Percentiles rank a stretch among this genome's conserved stretches.
phyloP scores from a whole-genome alignment of 805 yeast species.

The Pichia ethanolica region DNA sequence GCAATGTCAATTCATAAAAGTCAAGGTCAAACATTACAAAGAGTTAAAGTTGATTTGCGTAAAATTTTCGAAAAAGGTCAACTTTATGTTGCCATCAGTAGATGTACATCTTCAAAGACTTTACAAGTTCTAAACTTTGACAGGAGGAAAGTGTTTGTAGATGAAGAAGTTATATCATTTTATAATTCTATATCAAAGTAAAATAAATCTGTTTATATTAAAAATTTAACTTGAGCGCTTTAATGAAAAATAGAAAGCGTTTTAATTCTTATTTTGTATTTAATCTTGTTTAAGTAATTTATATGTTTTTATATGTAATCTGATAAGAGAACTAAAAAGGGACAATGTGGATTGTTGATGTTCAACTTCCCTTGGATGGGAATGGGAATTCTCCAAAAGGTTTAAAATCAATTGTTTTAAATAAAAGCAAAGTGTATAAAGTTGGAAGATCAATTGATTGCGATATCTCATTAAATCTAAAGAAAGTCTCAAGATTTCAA shows the following conservation, averaged over 20 bases:
- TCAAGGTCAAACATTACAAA: slow-evolving; percentile 73
- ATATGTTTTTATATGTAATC: too few relatives aligned
- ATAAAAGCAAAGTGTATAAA: neutral
- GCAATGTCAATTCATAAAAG: slow-evolving; percentile 80
- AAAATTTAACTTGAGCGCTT: too few relatives aligned
- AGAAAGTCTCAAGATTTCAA: slow-evolving; percentile 6
- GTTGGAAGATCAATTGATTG: neutral
- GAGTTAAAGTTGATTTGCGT: slow-evolving; percentile 61
- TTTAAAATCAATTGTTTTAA: neutral
- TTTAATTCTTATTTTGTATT: too few relatives aligned
- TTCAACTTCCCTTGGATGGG: neutral
- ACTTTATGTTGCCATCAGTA: slow-evolving; percentile 72
- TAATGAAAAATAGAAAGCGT: too few relatives aligned
- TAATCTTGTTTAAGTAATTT: too few relatives aligned
- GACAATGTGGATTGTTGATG: slow-evolving; percentile 7
- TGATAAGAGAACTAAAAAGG: too few relatives aligned
- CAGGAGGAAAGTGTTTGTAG: slow-evolving; percentile 48
- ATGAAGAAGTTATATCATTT: slow-evolving; percentile 53
- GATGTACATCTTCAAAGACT: slow-evolving; percentile 63
- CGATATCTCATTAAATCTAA: neutral
- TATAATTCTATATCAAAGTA: slow-evolving; percentile 33
- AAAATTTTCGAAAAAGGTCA: slow-evolving; percentile 75
- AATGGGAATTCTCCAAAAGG: neutral
- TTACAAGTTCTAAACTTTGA: slow-evolving; percentile 62
- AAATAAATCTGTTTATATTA: too few relatives aligned